Base-by-base conservation (phyloP, 306 rosid genomes). In the Casuarina glauca region DNA sequence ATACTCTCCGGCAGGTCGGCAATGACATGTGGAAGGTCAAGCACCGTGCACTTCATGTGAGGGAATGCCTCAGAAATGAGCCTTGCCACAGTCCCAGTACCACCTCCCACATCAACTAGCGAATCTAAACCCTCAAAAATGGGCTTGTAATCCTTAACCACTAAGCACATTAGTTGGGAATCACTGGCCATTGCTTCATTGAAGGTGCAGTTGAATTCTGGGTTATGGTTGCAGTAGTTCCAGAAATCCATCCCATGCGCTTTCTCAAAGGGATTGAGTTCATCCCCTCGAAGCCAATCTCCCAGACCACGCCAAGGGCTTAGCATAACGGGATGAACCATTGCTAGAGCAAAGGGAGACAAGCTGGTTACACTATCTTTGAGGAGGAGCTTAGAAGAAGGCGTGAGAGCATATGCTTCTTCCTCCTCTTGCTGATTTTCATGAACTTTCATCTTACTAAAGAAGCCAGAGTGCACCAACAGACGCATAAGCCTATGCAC, bases 361-460 rank as follows among this genome's bases (percentile, higher is more conserved):
- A 84, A 39, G 51, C 73, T 72, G 3, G 81, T 76, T 32, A 78
- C 20, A 6, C 69, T 60, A 16, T 74, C 76, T 46, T 52, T 84
- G 4, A 90, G 39, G 0, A 87, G 82, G n/a, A 87, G 83, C 80
- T 80, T 84, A 16, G 91, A 87, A 36, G 89, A 70, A 6, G 90
- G 82, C 3, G 89, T 84, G 0, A 88, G 82, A 72, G 2, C 82
- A 75, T 86, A 87, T 0, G 81, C 82, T 62, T 42, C 74, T 62
- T 81, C 83, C 46, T 70, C 82, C 39, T 62, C 73, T 32, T 61
- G 4, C 42, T 43, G 51, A 69, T 17, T 57, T 2, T n/a, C 74
- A 11, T 72, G 49, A 52, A 68, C 69, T 38, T 35, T 66, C 19
- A 79, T 76, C 52, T 20, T 74, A 12, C 77, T 35, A 11, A 88